Evolutionary conservation across 441 rosid species (phyloP).

Genomic region (Capsella rubella): DNA sequence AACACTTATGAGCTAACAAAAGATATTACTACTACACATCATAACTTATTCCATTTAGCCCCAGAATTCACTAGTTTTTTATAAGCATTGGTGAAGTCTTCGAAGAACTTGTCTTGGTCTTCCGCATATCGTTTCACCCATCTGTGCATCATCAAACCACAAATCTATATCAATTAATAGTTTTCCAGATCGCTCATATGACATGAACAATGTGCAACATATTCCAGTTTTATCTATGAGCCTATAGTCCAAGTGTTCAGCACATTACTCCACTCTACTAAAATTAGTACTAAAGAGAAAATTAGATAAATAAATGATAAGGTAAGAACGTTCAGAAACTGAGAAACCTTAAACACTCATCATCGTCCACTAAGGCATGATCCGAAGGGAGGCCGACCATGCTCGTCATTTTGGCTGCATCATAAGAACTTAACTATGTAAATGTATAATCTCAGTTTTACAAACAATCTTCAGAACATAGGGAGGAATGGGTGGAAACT

Average conservation of each 20-base stretch:
- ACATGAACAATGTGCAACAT: background rate
- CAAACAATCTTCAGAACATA: background rate
- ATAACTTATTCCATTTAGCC: conserved; percentile 72
- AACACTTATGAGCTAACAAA: conserved; percentile 17
- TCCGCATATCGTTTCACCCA: conserved; percentile 79
- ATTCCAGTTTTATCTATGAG: conserved; percentile 15
- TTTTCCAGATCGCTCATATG: background rate
- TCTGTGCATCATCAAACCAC: conserved; percentile 48
- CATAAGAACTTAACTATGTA: conserved; percentile 1
- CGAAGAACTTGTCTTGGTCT: conserved; percentile 69
- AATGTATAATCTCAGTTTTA: background rate
- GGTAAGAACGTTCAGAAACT: conserved; percentile 14
- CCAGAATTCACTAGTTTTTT: conserved; percentile 79
- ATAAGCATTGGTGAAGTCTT: conserved; percentile 82
- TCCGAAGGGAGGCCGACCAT: conserved; percentile 96
- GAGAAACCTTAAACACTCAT: conserved; percentile 80
- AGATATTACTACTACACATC: conserved; percentile 29
- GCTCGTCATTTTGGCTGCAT: conserved; percentile 73
- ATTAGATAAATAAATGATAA: background rate
- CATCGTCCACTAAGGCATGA: conserved; percentile 79
- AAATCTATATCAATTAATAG: conserved; percentile 29
- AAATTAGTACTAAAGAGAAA: background rate
- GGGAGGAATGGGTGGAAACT: conserved; percentile 4
- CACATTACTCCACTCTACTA: background rate
- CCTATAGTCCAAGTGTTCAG: conserved; percentile 12